Evolutionary conservation across 148 eudicot species (phyloP), one percentile per base, ranked within the genome.

Genomic region (Polygonum aviculare): DNA sequence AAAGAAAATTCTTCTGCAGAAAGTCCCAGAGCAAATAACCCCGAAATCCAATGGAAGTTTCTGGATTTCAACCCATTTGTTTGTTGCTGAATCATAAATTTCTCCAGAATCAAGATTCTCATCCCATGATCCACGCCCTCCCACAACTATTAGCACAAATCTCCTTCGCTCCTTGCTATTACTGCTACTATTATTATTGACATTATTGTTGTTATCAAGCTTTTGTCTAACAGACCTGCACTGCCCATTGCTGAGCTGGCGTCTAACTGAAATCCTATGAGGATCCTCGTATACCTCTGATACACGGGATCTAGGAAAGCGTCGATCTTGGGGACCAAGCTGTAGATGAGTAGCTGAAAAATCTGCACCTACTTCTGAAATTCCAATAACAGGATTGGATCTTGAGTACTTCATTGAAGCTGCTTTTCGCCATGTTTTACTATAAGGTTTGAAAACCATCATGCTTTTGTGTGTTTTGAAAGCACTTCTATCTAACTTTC

Each of bases 221-320:
- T 87, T 90, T 80, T 85, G 97, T 84, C 80, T 89, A 55, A 82
- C 77, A 76, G 85, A 81, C 76, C 79, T 84, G 85, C 76, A 75
- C 71, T 87, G 85, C 12, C 88, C 70, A 82, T 78, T 86, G 80
- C 94, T 81, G 36, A 86, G 75, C 74, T 93, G 97, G 31, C 94
- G 87, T 75, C 99, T 90, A 26, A 95, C 97, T 4, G 99, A 95
- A n/a, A 95, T 89, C 72, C 99, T 86, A 76, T 93, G 98, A 48
- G 99, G 99, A 83, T 93, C 99, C 85, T 91, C 98, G 57, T 93
- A 95, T 45, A 95, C 96, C 80, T 95, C 98, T 0, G 96, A 93
- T 63, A 87, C 90, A 26, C 98, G 82, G 40, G 98, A 82, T 80
- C 96, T 78, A 52, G 83, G 79, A 47, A 89, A 84, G 69, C 89